phyloP scores from a whole-genome alignment of 345 rosid species.

The Sisymbrium altissimum region DNA sequence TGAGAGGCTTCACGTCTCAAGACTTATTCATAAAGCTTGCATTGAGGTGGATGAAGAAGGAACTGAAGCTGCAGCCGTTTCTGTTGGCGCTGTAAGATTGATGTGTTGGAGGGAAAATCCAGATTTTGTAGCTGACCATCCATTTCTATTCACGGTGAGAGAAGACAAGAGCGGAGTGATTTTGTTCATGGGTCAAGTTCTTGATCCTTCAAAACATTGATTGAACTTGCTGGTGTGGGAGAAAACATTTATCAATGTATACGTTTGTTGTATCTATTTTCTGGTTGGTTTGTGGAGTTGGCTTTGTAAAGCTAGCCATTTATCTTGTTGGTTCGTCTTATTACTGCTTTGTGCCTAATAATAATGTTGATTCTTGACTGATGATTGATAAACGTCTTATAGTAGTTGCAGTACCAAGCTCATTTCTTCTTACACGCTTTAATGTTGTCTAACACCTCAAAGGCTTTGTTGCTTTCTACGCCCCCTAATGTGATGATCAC shows the following conservation, averaged over 20 bases:
- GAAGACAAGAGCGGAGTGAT: constrained; percentile 55
- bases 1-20: constrained; percentile 31
- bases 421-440: too few species aligned
- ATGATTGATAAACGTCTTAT: too few species aligned
- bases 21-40: constrained; percentile 52
- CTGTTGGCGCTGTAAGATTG: constrained; percentile 34
- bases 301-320: background rate
- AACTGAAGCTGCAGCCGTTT: constrained; percentile 67
- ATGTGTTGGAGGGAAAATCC: background rate
- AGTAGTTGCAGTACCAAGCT: too few species aligned
- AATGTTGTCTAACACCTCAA: too few species aligned
- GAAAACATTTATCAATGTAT: too few species aligned
- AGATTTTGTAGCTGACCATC: constrained; percentile 63
- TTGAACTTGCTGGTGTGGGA: background rate
- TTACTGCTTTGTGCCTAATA: too few species aligned
- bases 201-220: constrained; percentile 20
- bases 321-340: too few species aligned
- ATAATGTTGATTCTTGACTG: too few species aligned
- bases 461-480: too few species aligned
- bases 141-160: constrained; percentile 52
- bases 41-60: constrained; percentile 74
- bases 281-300: too few species aligned
- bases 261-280: too few species aligned
- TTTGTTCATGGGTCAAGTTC: constrained; percentile 46
- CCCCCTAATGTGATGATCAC: too few species aligned